Evolutionary conservation across 805 yeast species (phyloP), one percentile per base, ranked within the genome.

Genomic region (Limtongozyma cylindracea): DNA sequence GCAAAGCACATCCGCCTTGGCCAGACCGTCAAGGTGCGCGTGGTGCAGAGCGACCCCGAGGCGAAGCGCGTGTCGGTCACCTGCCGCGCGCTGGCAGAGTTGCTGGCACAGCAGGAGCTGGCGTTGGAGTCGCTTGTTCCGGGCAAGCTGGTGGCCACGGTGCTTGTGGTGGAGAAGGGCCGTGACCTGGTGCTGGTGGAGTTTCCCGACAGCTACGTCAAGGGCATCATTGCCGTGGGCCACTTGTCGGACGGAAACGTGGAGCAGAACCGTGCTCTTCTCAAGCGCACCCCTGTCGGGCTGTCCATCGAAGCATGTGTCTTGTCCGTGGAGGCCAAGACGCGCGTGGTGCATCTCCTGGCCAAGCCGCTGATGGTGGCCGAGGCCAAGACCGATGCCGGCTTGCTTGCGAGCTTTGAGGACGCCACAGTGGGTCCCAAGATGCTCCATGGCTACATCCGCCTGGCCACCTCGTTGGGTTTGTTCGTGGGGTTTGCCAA

Each of bases 401-500:
- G 82, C 9, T 94, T 94, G 18, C 30, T 53, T 10, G 91, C 74
- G 19, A 50, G 80, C 21, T 35, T 35, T 11, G 45, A 53, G 9
- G 57, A 62, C 7, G 47, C 48, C 20, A 47, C 47, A 12, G 34
- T 49, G 14, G 15, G 6, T n/a, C n/a, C n/a, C n/a, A n/a, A n/a
- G n/a, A n/a, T n/a, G n/a, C 43, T 76, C 23, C 56, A 61, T 25
- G 98, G 96, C 19, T 82, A 54, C 39, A 63, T 84, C 18, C 71
- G 65, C 31, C 68, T 80, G 11, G 62, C 71, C 11, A 74, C 91
- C n/a, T 57, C 56, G 20, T 56, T 57, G 38, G 96, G 96, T 30
- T 51, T 78, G 8, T 84, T 84, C 39, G 72, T 84, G 26, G 61
- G 70, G 0, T 84, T 84, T 43, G 77, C 69, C 25, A 71, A 73